These are phyloP conservation scores for Cystofilobasidium ferigula DNA, from an alignment of 768 basidiomycete species.

Conservation along the genomic window DNA sequence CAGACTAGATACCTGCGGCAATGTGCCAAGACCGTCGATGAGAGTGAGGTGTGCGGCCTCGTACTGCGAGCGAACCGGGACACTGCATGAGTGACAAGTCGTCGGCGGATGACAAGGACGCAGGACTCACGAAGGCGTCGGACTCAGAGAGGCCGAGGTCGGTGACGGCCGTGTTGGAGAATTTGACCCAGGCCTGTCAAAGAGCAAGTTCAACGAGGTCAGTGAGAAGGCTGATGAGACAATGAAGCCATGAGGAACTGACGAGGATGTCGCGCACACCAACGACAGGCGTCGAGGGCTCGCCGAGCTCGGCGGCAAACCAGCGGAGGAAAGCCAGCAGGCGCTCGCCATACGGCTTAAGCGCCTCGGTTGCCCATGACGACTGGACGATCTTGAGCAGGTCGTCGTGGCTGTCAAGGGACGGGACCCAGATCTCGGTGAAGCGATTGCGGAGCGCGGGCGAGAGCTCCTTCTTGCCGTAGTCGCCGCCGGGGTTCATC, in stretches of 20 bases:
- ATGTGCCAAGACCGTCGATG: constrained; percentile 72
- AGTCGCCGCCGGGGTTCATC: constrained; percentile 99
- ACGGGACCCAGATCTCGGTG: constrained; percentile 97
- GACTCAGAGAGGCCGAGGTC: constrained; percentile 37
- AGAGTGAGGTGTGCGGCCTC: constrained; percentile 89
- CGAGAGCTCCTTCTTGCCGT: constrained; percentile 96
- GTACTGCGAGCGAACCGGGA: constrained; percentile 45
- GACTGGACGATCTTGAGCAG: constrained; percentile 62
- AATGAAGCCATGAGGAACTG: constrained; percentile 16
- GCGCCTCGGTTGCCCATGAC: constrained; percentile 52
- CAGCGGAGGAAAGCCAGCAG: constrained; percentile 73
- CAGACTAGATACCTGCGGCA: constrained; percentile 60
- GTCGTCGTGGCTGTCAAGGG: constrained; percentile 61
- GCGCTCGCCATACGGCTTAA: constrained; percentile 49
- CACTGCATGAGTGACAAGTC: constrained; percentile 18
- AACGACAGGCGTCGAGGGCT: constrained; percentile 48
- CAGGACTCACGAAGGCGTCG: constrained; percentile 57
- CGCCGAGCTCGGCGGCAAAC: constrained; percentile 54
- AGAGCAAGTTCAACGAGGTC: neutral
- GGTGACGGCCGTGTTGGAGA: constrained; percentile 55
- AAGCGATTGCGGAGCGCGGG: constrained; percentile 94
- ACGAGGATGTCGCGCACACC: constrained; percentile 84
- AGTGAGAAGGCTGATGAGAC: neutral
- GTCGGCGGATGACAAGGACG: neutral
- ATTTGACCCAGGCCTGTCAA: constrained; percentile 77